phyloP scores from a whole-genome alignment of 2,329 filamentous ascomycete species.

The Aureobasidium sp. region DNA sequence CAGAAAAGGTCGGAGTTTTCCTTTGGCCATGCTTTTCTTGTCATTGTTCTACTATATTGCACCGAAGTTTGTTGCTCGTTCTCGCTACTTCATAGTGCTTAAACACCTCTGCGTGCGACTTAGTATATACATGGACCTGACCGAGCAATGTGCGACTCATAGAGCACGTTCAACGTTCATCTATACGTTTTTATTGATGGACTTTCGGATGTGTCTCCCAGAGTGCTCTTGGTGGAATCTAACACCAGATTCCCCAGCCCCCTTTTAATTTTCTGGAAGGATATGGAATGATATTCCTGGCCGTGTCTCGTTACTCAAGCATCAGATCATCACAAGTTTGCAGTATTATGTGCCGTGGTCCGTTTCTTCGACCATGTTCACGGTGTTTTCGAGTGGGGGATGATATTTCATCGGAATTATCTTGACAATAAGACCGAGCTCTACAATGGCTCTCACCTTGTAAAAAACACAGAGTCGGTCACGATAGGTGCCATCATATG shows the following conservation, averaged over 20 bases:
- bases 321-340: not conserved
- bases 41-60: not conserved
- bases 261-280: not conserved
- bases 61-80: not conserved
- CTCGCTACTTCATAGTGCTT: not conserved
- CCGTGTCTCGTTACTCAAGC: not conserved
- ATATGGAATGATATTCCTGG: not conserved
- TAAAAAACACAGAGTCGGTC: not conserved
- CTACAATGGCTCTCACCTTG: not conserved
- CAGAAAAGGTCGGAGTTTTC: not conserved
- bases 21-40: not conserved
- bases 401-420: not conserved
- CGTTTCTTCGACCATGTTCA: not conserved
- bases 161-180: not conserved
- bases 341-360: not conserved
- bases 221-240: not conserved
- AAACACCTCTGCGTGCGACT: not conserved
- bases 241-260: not conserved
- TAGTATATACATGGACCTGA: not conserved
- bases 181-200: not conserved
- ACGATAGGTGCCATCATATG: not conserved
- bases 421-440: too few relatives aligned
- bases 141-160: not conserved
- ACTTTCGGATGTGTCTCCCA: not conserved
- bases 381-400: not conserved